phyloP scores from a whole-genome alignment of 2,329 filamentous ascomycete genomes.

The Beauveria medogensis region DNA sequence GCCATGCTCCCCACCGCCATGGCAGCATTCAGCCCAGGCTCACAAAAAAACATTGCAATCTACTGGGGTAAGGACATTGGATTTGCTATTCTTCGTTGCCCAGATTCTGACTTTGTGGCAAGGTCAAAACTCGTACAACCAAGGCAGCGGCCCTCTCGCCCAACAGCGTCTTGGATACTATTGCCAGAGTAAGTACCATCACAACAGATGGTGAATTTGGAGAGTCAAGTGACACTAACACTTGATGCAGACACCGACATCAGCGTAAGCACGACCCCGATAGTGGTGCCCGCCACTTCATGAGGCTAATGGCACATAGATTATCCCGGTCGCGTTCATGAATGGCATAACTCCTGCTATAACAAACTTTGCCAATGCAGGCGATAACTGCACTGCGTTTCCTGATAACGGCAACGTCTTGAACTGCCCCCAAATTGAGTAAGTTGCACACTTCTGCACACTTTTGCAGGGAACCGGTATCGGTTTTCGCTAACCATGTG shows the following conservation, averaged over 20 bases:
- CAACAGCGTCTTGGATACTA: constrained; percentile 52
- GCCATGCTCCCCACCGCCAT: constrained; percentile 22
- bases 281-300: background rate
- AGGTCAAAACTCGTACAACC: constrained; percentile 53
- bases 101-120: constrained; percentile 7
- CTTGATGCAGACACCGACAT: constrained; percentile 32
- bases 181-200: constrained; percentile 43
- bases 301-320: constrained; percentile 17
- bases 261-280: constrained; percentile 27
- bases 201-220: no score
- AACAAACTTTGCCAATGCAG: constrained; percentile 58
- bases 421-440: constrained; percentile 58
- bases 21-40: constrained; percentile 38
- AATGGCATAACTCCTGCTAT: constrained; percentile 45
- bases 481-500: background rate
- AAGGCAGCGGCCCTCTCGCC: constrained; percentile 32
- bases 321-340: constrained; percentile 59
- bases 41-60: constrained; percentile 48
- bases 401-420: constrained; percentile 45
- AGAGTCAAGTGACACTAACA: constrained; percentile 13
- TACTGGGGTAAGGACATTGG: constrained; percentile 50
- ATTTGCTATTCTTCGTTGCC: no score
- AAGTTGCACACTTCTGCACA: constrained; percentile 19
- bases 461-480: background rate
- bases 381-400: constrained; percentile 53